Conservation (phyloP, 2,329 filamentous ascomycete genomes). For the Pyrenophora teres region DNA sequence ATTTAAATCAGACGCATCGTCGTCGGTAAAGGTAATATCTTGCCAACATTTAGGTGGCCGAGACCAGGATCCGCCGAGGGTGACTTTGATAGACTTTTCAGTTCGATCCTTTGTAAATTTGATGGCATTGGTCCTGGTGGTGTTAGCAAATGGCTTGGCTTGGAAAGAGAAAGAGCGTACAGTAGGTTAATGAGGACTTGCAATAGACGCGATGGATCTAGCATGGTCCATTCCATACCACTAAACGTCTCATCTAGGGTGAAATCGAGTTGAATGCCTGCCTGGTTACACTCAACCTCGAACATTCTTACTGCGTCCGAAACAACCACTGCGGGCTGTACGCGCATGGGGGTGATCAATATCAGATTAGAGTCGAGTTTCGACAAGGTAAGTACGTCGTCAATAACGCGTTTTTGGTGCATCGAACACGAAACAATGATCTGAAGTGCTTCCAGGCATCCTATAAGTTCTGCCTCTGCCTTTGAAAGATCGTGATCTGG, state of each 20-base stretch:
- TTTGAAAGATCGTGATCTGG: slow-evolving; percentile 7
- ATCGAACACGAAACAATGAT: slow-evolving; percentile 45
- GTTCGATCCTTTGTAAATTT: slow-evolving; percentile 46
- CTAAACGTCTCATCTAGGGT: slow-evolving; percentile 48
- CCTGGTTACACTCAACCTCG: slow-evolving; percentile 33
- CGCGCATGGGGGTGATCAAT: slow-evolving; percentile 31
- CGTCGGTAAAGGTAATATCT: slow-evolving; percentile 22
- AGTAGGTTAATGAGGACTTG: slow-evolving; percentile 37
- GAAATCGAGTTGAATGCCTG: slow-evolving; percentile 47
- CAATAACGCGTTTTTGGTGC: slow-evolving; percentile 49
- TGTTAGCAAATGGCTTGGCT: slow-evolving; percentile 28
- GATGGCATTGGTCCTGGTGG: slow-evolving; percentile 33
- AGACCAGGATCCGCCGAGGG: slow-evolving; percentile 39
- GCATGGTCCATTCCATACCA: slow-evolving; percentile 42
- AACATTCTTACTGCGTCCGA: slow-evolving; percentile 38
- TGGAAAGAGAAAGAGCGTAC: slow-evolving; percentile 29
- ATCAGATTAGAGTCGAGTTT: slow-evolving; percentile 39
- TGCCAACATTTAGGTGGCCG: slow-evolving; percentile 22
- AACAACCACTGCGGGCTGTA: slow-evolving; percentile 27
- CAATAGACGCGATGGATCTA: slow-evolving; percentile 35
- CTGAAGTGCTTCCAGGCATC: slow-evolving; percentile 38
- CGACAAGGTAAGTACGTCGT: slow-evolving; percentile 49
- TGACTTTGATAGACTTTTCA: slow-evolving; percentile 44
- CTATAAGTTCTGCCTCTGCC: slow-evolving; percentile 24
- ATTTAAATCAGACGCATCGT: slow-evolving; percentile 3